A percentile compares a stretch with the other conserved stretches of the same genome.
phyloP scores from a whole-genome alignment of 352 stramenopile genomes.

The Plasmopara halstedii region DNA sequence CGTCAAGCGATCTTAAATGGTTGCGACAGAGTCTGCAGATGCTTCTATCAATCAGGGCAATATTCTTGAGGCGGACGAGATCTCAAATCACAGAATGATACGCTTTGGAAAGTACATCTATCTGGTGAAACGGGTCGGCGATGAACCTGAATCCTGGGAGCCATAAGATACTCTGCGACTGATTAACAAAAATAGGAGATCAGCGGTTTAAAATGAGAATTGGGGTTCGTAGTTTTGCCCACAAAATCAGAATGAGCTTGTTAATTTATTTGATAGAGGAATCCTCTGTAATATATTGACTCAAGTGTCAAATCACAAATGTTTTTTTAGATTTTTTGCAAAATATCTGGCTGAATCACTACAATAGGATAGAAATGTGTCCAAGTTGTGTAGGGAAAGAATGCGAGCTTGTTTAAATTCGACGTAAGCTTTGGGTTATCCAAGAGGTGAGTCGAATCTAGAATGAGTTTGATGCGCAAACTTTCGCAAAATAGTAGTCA shows the following conservation, averaged over 20 bases:
- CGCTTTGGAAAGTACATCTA: background rate
- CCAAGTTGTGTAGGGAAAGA: constrained; percentile 3
- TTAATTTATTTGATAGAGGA: background rate
- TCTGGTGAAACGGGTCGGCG: background rate
- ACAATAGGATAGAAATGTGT: background rate
- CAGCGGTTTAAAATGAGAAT: background rate
- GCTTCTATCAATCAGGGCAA: background rate
- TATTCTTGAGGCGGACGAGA: background rate
- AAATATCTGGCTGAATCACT: background rate
- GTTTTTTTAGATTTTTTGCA: background rate
- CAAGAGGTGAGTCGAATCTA: constrained; percentile 8
- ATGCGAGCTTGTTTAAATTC: constrained; percentile 5
- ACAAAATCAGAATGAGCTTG: background rate
- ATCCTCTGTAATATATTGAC: background rate
- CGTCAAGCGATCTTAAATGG: background rate
- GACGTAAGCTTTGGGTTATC: background rate
- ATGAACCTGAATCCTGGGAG: background rate
- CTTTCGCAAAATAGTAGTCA: constrained; percentile 7
- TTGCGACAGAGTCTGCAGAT: background rate
- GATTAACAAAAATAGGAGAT: background rate
- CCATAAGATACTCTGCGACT: background rate
- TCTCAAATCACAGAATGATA: background rate
- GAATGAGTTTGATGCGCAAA: constrained; percentile 11
- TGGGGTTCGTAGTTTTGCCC: background rate
- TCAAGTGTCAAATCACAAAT: background rate